A percentile compares a stretch with the other conserved stretches of the same genome.
phyloP scores from a whole-genome alignment of 202 grass and related monocot genomes.

The Dendrocalamus latiflorus region DNA sequence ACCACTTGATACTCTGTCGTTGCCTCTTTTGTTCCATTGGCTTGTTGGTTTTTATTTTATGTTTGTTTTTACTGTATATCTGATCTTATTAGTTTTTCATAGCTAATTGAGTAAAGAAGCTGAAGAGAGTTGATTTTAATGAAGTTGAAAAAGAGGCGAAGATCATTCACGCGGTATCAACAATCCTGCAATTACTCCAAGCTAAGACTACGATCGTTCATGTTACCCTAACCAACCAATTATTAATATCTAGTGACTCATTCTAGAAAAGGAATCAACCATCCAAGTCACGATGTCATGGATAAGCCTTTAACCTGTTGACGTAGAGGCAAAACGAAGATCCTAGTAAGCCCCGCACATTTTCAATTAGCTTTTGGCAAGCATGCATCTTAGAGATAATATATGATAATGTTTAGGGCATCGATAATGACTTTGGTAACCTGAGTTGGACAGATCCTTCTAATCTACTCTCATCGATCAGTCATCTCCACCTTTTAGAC shows the following conservation, averaged over 20 bases:
- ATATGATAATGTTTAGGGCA: conserved; percentile 23
- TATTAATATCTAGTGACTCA: not conserved
- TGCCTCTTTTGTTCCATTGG: no score
- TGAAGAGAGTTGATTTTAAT: no score
- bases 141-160: no score
- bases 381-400: conserved; percentile 21
- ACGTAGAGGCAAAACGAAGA: no score
- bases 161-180: no score
- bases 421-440: conserved; percentile 3
- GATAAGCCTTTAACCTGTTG: not conserved
- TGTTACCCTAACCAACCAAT: not conserved
- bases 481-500: not conserved
- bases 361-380: conserved; percentile 3
- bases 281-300: not conserved
- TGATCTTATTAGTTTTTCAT: no score
- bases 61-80: no score
- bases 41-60: no score
- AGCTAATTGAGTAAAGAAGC: no score
- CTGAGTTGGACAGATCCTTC: conserved; percentile 14
- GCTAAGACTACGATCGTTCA: not conserved
- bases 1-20: no score
- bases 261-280: conserved; percentile 22
- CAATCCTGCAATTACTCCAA: not conserved
- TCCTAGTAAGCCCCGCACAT: not conserved
- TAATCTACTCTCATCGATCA: not conserved